Conservation (phyloP, 2,329 filamentous ascomycete genomes). For the Tolypocladium cylindrosporum region DNA sequence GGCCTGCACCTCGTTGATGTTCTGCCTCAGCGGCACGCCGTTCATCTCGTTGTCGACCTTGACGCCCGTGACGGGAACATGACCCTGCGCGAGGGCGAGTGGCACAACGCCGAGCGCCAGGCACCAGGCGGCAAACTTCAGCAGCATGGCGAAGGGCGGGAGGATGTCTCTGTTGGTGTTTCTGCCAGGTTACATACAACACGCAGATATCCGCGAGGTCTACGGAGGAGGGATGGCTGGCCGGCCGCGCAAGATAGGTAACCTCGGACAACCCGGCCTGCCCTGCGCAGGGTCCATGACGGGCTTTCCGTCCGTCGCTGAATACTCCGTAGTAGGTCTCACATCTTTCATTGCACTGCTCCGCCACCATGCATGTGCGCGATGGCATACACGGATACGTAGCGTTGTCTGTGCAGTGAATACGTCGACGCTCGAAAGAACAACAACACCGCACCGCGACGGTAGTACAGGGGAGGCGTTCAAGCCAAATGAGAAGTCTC, state of each 20-base stretch:
- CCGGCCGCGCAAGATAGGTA: not conserved
- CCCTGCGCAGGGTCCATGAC: too few relatives aligned
- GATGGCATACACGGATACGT: too few relatives aligned
- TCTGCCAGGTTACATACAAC: not conserved
- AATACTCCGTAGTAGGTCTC: too few relatives aligned
- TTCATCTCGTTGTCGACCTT: slow-evolving; percentile 24
- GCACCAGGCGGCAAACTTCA: slow-evolving; percentile 11
- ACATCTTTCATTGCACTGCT: too few relatives aligned
- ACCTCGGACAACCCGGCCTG: too few relatives aligned
- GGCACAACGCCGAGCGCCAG: slow-evolving; percentile 15
- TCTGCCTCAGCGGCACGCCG: slow-evolving; percentile 31
- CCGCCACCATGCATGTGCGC: too few relatives aligned
- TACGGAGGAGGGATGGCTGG: not conserved
- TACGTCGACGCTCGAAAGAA: not conserved
- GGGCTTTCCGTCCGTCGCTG: too few relatives aligned
- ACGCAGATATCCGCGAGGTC: not conserved
- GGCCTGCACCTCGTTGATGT: slow-evolving; percentile 35
- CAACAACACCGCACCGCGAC: not conserved
- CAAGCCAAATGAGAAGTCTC: too few relatives aligned
- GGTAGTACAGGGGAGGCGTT: not conserved
- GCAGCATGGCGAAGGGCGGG: slow-evolving; percentile 7
- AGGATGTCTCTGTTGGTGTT: not conserved
- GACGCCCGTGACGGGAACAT: slow-evolving; percentile 26
- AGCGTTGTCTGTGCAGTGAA: not conserved
- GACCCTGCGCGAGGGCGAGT: slow-evolving; percentile 12